Base-by-base conservation (phyloP, 768 basidiomycete genomes). In the Nevesoporus exiguus region DNA sequence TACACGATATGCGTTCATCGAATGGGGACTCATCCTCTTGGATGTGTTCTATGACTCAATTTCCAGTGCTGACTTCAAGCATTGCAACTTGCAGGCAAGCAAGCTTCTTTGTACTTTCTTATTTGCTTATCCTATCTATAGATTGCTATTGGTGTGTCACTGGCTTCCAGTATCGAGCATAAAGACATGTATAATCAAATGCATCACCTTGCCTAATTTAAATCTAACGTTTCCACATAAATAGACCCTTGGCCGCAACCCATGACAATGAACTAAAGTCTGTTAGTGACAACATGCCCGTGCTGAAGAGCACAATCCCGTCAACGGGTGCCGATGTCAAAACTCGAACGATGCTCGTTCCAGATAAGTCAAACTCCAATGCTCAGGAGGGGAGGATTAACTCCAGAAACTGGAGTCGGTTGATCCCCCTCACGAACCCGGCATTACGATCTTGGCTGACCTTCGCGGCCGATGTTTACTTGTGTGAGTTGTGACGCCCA, bases 1-100 rank as follows among this genome's bases (percentile, higher is more conserved):
- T 71, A 93, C 90, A 3, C 73, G 73, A 40, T 96, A 94, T 63
- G 82, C 86, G 42, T 86, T 94, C 71, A 89, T 90, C 61, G 93
- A 96, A 71, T 96, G 93, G 93, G 76, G 75, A 8, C 80, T 93
- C 45, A 90, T 93, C 51, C 65, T 86, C 48, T 74, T 86, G 42
- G 90, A 93, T 54, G 74, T 93, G 24, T 53, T 82, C 14, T 92
- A 83, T 59, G 90, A 93, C 64, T 83, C 89, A 0, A 68, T 86
- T n/a, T 62, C 80, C 1, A 81, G 77, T 51, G 70, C 76, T 27
- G 89, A 90, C 59, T 81, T 90, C 56, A 71, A 67, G 42, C 74
- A 77, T 37, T 73, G 76, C 6, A 72, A 78, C 54, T 60, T 88
- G 19, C 76, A 85, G 73, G 85, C 83, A 55, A 58, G 76, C 55